Percentiles rank a stretch among this genome's conserved stretches.
Evolutionary conservation across 768 basidiomycete genomes (phyloP).

Genomic region (Ephemerocybe angulata): DNA sequence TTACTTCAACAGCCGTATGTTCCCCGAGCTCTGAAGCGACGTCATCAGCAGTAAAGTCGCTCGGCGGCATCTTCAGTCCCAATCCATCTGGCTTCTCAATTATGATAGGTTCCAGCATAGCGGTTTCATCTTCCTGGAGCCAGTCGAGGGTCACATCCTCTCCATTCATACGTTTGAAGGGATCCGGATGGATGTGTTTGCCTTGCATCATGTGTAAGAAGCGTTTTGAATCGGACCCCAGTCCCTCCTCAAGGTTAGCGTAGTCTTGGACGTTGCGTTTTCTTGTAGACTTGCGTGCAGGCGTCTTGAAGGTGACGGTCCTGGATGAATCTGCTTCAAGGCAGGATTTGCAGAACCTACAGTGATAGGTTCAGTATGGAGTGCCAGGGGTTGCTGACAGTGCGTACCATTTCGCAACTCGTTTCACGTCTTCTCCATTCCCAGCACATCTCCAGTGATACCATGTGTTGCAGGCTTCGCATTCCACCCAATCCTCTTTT

Average conservation of each 20-base stretch:
- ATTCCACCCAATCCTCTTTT: conserved; percentile 79
- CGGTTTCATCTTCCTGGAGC: conserved; percentile 67
- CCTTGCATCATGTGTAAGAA: conserved; percentile 70
- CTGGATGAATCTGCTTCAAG: conserved; percentile 55
- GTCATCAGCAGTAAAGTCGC: conserved; percentile 70
- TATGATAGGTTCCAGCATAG: conserved; percentile 81
- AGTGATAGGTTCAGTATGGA: not conserved
- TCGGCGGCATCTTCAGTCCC: conserved; percentile 85
- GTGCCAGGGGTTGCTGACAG: not conserved
- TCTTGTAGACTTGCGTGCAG: conserved; percentile 76
- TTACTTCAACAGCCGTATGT: conserved; percentile 82
- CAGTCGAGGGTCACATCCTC: conserved; percentile 66
- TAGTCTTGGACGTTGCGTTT: conserved; percentile 77
- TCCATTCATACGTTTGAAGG: conserved; percentile 67
- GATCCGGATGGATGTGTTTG: conserved; percentile 57
- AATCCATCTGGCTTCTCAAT: conserved; percentile 75
- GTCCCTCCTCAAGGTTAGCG: conserved; percentile 65
- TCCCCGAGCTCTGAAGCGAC: conserved; percentile 79
- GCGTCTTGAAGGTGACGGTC: conserved; percentile 69
- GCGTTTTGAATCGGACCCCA: conserved; percentile 58
- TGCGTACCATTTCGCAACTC: conserved; percentile 75
- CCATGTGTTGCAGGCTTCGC: conserved; percentile 79
- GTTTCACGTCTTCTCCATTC: conserved; percentile 57
- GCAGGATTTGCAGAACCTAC: conserved; percentile 72
- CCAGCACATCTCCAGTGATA: conserved; percentile 83